These are phyloP conservation scores for Filosporella fistucella DNA, from an alignment of 495 filamentous ascomycete genomes.

Conservation along the genomic window DNA sequence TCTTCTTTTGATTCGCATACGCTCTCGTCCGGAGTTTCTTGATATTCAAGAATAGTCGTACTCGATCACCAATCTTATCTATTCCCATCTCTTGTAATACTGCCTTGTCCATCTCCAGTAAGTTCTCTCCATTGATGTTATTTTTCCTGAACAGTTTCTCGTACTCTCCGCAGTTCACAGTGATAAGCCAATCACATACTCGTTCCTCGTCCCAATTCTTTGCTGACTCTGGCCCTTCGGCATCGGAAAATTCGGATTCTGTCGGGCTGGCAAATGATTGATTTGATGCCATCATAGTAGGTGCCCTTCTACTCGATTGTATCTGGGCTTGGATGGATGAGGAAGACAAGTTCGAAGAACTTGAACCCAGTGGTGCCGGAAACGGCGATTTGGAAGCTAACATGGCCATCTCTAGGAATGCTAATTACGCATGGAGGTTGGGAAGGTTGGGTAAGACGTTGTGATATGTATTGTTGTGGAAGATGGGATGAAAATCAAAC, in stretches of 20 bases:
- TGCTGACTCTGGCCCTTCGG: slow-evolving; percentile 44
- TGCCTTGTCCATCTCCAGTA: slow-evolving; percentile 94
- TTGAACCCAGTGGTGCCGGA: slow-evolving; percentile 54
- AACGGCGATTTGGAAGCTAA: slow-evolving; percentile 83
- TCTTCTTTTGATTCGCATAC: slow-evolving; percentile 76
- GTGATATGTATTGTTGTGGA: neutral
- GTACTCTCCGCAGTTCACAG: slow-evolving; percentile 89
- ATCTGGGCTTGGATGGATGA: slow-evolving; percentile 47
- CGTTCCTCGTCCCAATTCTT: slow-evolving; percentile 86
- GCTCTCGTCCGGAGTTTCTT: slow-evolving; percentile 87
- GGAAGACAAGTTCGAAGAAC: slow-evolving; percentile 47
- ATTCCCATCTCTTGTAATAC: slow-evolving; percentile 97
- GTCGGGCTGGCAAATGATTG: slow-evolving; percentile 81
- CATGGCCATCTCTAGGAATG: slow-evolving; percentile 60
- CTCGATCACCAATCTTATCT: slow-evolving; percentile 94
- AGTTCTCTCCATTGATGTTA: slow-evolving; percentile 93
- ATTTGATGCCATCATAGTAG: slow-evolving; percentile 50
- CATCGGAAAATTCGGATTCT: slow-evolving; percentile 91
- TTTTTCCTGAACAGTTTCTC: slow-evolving; percentile 87
- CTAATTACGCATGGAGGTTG: slow-evolving; percentile 17
- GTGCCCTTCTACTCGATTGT: slow-evolving; percentile 48
- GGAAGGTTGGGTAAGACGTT: slow-evolving; percentile 4
- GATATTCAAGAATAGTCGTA: slow-evolving; percentile 89
- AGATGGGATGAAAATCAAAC: slow-evolving; percentile 7
- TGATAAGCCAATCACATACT: slow-evolving; percentile 85